phyloP scores from a whole-genome alignment of 306 rosid species.

The Trifolium pratense region DNA sequence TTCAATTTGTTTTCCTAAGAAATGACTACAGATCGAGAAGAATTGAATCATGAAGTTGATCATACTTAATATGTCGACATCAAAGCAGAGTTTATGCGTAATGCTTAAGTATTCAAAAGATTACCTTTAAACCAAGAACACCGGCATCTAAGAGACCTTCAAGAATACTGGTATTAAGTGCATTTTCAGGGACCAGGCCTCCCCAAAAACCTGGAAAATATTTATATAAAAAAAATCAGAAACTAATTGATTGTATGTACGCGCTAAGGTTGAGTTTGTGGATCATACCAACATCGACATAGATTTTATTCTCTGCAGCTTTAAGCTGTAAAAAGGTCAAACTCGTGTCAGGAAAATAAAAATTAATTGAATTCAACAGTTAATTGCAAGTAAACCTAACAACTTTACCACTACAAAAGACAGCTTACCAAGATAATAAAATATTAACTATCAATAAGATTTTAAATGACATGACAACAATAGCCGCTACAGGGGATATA shows the following conservation, averaged over 20 bases:
- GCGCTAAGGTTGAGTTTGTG: constrained; percentile 23
- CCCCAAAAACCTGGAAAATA: constrained; percentile 90
- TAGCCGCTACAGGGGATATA: neutral
- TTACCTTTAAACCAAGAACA: constrained; percentile 92
- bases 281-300: constrained; percentile 86
- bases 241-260: constrained; percentile 14
- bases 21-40: neutral
- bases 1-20: too few species aligned
- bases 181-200: constrained; percentile 95
- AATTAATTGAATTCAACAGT: constrained; percentile 17
- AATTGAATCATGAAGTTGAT: constrained; percentile 1
- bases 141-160: constrained; percentile 85
- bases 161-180: constrained; percentile 71
- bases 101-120: constrained; percentile 25
- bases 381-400: neutral
- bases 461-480: neutral
- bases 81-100: constrained; percentile 26
- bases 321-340: constrained; percentile 58
- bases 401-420: constrained; percentile 20
- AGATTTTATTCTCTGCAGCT: constrained; percentile 70
- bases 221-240: constrained; percentile 19
- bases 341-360: constrained; percentile 31
- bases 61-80: neutral
- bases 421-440: constrained; percentile 23
- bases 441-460: neutral